A percentile compares a stretch with the other conserved stretches of the same genome.
phyloP scores from a whole-genome alignment of 495 filamentous ascomycete genomes.

The Penicillium salamii region DNA sequence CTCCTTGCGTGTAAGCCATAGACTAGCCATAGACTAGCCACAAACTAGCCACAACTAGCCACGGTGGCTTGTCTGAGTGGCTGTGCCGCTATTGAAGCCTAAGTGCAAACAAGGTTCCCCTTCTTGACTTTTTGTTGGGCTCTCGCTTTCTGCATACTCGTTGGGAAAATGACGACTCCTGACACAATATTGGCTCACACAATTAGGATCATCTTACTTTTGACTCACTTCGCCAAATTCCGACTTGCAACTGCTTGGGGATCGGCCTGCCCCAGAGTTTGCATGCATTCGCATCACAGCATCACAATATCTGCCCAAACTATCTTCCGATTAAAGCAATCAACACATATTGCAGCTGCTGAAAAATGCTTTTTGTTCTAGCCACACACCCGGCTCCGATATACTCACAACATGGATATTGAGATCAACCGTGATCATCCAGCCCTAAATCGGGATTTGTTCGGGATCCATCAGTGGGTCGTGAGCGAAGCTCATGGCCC shows the following conservation, averaged over 20 bases:
- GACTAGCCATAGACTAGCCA: slow-evolving; percentile 10
- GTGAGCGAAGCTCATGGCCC: slow-evolving; percentile 16
- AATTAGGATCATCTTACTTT: not conserved
- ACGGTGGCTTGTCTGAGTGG: slow-evolving; percentile 19
- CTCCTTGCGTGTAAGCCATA: slow-evolving; percentile 26
- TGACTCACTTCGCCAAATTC: not conserved
- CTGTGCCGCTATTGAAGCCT: slow-evolving; percentile 19
- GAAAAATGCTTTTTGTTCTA: no score
- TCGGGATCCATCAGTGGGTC: slow-evolving; percentile 3
- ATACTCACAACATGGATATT: no score
- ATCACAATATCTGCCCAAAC: not conserved
- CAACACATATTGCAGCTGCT: not conserved
- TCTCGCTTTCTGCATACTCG: not conserved
- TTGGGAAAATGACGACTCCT: not conserved
- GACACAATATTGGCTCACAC: not conserved
- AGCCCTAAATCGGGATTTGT: slow-evolving; percentile 1
- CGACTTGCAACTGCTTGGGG: not conserved
- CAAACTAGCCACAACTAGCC: slow-evolving; percentile 10
- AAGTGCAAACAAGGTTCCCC: not conserved
- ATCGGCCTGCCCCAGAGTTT: not conserved
- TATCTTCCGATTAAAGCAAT: not conserved
- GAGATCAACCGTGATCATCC: slow-evolving; percentile 21
- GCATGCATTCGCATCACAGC: not conserved
- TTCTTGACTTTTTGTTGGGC: slow-evolving; percentile 13
- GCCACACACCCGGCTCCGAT: not conserved